Evolutionary conservation across 164 flowering plant genomes (phyloP), one percentile per base, ranked within the genome.

Genomic region (Pachysandra terminalis): DNA sequence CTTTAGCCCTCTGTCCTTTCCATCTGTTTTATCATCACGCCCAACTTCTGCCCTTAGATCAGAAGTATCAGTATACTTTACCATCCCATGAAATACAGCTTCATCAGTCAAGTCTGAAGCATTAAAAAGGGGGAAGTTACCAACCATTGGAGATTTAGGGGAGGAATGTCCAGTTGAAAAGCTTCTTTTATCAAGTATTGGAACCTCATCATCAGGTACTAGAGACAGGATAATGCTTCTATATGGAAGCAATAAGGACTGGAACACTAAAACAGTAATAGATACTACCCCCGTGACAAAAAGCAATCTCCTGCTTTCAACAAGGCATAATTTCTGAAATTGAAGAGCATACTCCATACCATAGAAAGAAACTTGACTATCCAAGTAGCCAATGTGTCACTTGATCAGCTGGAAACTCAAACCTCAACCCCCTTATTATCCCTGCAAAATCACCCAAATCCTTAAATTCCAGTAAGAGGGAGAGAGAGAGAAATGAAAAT

Each of bases 221-320:
- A 88, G 67, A 55, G 89, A 86, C 26, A 70, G 70, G 37, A 88
- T 77, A 27, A 84, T 84, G 73, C 71, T 81, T 60, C 88, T 87
- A 83, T 86, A 86, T 0, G 92, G 90, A 73, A 88, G 86, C 68
- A 81, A 72, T 12, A 81, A 60, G 59, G 82, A 84, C 68, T 89
- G 97, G 68, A 82, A 73, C 52, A 85, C 63, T 53, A 92, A 65
- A 71, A 86, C 79, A 68, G 84, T 81, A 48, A 77, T 25, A 59
- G 86, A 86, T 56, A 90, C 77, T 49, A 83, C 61, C 25, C 76
- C 84, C 68, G 87, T 79, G 71, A 83, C 49, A 37, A 85, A 68
- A 41, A 87, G 28, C 75, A 84, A 78, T 73, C 85, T 87, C 76
- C 78, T 79, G 37, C 73, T 78, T 74, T 81, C 83, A 10, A 73